phyloP scores from a whole-genome alignment of 257 asterid species.

The Petunia secreta region DNA sequence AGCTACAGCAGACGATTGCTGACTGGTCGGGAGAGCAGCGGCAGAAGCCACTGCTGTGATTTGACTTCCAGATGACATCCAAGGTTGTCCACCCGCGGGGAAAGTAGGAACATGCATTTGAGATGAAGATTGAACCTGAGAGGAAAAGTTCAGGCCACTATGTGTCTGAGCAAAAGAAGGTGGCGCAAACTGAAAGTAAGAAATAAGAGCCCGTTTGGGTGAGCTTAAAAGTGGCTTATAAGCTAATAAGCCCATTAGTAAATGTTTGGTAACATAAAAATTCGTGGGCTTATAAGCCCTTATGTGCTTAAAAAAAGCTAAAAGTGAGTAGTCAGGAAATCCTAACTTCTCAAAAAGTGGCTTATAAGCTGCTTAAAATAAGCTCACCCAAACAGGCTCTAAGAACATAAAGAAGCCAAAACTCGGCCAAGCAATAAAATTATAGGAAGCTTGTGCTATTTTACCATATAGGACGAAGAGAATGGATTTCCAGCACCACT shows the following conservation, averaged over 20 bases:
- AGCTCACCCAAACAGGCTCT: too few relatives aligned
- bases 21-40: conserved; percentile 59
- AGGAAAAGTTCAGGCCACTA: conserved; percentile 45
- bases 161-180: conserved; percentile 66
- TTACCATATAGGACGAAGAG: conserved; percentile 69
- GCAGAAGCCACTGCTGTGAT: conserved; percentile 51
- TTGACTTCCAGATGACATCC: conserved; percentile 70
- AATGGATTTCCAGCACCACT: conserved; percentile 61
- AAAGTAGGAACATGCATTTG: conserved; percentile 63
- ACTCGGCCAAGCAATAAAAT: conserved; percentile 14
- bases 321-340: too few relatives aligned
- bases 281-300: too few relatives aligned
- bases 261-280: too few relatives aligned
- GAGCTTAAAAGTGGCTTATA: too few relatives aligned
- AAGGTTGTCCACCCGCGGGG: conserved; percentile 61
- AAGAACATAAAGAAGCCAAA: conserved; percentile 29
- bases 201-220: not conserved
- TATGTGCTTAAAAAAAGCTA: too few relatives aligned
- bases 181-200: conserved; percentile 56
- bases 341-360: too few relatives aligned
- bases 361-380: too few relatives aligned
- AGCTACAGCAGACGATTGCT: conserved; percentile 45
- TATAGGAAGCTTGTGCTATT: conserved; percentile 23
- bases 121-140: conserved; percentile 68
- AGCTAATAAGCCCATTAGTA: too few relatives aligned